These are phyloP conservation scores for Mycena albidolilacea DNA, from an alignment of 768 basidiomycete species.

Conservation along the genomic window DNA sequence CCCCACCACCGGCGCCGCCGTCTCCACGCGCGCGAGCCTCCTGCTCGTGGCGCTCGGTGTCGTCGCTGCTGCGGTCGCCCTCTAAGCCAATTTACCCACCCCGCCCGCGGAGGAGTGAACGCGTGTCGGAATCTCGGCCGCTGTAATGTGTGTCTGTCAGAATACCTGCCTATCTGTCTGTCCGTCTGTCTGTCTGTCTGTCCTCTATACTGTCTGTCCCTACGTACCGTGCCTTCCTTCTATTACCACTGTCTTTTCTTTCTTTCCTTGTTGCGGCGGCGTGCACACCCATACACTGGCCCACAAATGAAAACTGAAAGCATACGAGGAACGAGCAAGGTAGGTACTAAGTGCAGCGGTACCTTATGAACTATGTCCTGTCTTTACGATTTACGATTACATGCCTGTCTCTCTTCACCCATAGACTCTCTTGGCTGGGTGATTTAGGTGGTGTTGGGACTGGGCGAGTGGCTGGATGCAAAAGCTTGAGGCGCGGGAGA, in stretches of 20 bases:
- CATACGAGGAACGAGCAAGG: too few species aligned
- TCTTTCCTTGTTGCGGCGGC: too few species aligned
- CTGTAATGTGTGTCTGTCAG: neutral
- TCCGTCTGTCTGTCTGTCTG: neutral
- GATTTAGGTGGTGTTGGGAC: too few species aligned
- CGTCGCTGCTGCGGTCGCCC: conserved; percentile 27
- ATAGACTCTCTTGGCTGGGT: too few species aligned
- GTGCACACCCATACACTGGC: neutral
- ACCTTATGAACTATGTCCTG: too few species aligned
- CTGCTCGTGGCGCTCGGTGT: conserved; percentile 29
- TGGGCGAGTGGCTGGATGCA: too few species aligned
- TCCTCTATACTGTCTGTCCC: conserved; percentile 17
- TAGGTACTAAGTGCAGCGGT: too few species aligned
- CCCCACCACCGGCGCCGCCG: conserved; percentile 11
- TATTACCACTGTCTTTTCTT: neutral
- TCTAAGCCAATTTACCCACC: conserved; percentile 13
- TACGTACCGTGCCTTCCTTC: conserved; percentile 18
- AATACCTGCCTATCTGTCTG: conserved; percentile 4
- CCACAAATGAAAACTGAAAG: too few species aligned
- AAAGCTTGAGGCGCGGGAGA: too few species aligned
- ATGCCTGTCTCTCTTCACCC: too few species aligned
- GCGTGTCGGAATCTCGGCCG: neutral
- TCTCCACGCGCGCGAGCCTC: conserved; percentile 12
- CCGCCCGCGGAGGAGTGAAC: neutral
- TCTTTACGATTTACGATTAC: too few species aligned